These are phyloP conservation scores for Botryosphaeria agaves DNA, from an alignment of 2,329 filamentous ascomycete species.

Conservation along the genomic window DNA sequence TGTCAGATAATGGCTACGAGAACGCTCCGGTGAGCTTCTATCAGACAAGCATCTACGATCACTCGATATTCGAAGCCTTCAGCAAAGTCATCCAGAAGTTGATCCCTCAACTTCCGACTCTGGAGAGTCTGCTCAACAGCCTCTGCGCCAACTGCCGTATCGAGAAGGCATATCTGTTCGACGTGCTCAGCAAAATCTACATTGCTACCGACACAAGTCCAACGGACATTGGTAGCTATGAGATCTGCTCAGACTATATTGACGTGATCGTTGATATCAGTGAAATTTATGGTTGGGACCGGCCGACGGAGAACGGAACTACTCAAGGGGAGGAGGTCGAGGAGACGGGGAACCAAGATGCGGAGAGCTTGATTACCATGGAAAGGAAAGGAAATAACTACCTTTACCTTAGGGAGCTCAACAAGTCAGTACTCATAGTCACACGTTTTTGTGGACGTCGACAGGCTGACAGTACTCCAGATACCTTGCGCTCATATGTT, in stretches of 20 bases:
- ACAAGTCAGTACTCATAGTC: conserved; percentile 33
- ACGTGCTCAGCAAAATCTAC: conserved; percentile 96
- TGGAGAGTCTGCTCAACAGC: conserved; percentile 88
- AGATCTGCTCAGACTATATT: conserved; percentile 97
- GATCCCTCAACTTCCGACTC: conserved; percentile 78
- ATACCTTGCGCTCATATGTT: conserved; percentile 66
- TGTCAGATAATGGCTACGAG: conserved; percentile 83
- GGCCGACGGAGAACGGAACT: conserved; percentile 17
- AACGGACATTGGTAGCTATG: conserved; percentile 88
- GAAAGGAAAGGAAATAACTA: conserved; percentile 40
- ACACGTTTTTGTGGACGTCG: conserved; percentile 3
- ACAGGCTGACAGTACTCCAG: conserved; percentile 18
- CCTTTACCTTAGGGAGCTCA: conserved; percentile 49
- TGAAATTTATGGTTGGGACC: conserved; percentile 75
- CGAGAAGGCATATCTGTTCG: conserved; percentile 95
- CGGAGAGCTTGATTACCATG: conserved; percentile 45
- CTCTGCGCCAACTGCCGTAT: conserved; percentile 87
- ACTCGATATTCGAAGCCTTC: conserved; percentile 96
- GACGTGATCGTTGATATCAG: conserved; percentile 96
- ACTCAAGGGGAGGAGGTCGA: conserved; percentile 7
- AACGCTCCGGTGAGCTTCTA: conserved; percentile 91
- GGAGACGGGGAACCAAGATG: conserved; percentile 31
- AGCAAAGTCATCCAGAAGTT: conserved; percentile 97
- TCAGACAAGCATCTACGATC: conserved; percentile 94
- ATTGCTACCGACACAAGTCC: conserved; percentile 90